These are phyloP conservation scores for Penicillium rolfsii DNA, from an alignment of 2,329 filamentous ascomycete species.

Conservation along the genomic window DNA sequence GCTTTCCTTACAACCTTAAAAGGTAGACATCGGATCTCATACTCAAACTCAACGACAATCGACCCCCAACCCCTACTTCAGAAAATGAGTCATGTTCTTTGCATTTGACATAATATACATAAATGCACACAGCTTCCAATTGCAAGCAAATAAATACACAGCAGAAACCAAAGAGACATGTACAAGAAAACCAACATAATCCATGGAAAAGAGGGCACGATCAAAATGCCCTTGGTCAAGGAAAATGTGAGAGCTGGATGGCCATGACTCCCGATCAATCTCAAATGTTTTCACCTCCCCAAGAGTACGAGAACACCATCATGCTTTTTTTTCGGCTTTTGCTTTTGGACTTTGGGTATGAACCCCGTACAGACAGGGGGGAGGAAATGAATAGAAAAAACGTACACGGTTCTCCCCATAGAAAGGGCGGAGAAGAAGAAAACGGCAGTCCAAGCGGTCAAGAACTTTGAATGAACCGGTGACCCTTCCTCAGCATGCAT, in stretches of 20 bases:
- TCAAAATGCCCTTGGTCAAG: not conserved
- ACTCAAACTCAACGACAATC: not conserved
- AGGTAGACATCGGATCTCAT: not conserved
- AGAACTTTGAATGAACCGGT: not conserved
- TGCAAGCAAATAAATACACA: slow-evolving; percentile 10
- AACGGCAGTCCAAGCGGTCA: not conserved
- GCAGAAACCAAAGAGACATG: slow-evolving; percentile 5
- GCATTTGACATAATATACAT: not conserved
- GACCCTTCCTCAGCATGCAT: not conserved
- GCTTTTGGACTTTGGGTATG: slow-evolving; percentile 10
- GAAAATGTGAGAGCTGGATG: not conserved
- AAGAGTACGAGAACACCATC: not conserved
- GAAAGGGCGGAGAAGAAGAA: not conserved
- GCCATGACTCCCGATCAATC: not conserved
- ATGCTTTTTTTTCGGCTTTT: slow-evolving; percentile 10
- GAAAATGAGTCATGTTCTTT: not conserved
- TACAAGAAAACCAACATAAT: not conserved
- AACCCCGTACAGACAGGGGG: not conserved
- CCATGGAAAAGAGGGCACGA: not conserved
- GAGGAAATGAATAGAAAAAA: slow-evolving; percentile 1
- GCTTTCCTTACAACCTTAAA: not conserved
- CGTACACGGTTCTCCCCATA: not conserved
- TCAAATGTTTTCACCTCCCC: not conserved
- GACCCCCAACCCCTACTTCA: not conserved
- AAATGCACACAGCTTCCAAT: slow-evolving; percentile 3